Percentiles rank a stretch among this genome's conserved stretches.
phyloP scores from a whole-genome alignment of 495 filamentous ascomycete genomes.

The Pseudotulostoma volvatum region DNA sequence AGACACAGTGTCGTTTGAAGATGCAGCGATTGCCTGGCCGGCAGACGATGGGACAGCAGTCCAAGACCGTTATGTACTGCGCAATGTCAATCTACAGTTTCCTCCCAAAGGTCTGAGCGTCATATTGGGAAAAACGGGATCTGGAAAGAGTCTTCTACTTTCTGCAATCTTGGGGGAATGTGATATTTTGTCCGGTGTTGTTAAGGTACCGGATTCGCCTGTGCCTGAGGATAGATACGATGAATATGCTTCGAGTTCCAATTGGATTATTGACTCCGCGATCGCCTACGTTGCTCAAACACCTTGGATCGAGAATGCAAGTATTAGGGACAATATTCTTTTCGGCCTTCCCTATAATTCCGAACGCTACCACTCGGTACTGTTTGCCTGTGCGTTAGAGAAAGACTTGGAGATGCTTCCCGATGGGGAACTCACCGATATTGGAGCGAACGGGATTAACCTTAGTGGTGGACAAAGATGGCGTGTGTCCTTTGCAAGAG shows the following conservation, averaged over 20 bases:
- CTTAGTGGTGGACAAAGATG: constrained; percentile 72
- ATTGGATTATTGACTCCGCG: constrained; percentile 36
- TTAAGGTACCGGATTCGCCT: constrained; percentile 27
- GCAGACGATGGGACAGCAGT: constrained; percentile 29
- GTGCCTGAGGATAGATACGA: constrained; percentile 7
- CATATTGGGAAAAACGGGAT: constrained; percentile 38
- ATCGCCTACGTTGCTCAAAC: constrained; percentile 70
- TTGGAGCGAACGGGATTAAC: constrained; percentile 71
- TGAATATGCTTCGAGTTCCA: constrained; percentile 9
- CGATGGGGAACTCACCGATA: constrained; percentile 63
- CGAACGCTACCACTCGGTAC: constrained; percentile 44
- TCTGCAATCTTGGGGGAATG: constrained; percentile 46
- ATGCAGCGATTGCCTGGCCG: constrained; percentile 58
- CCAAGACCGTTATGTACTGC: constrained; percentile 36
- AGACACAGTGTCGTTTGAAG: constrained; percentile 35
- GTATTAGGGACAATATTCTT: constrained; percentile 56
- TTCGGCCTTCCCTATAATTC: constrained; percentile 53
- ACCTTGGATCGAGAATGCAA: constrained; percentile 77
- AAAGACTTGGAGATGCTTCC: constrained; percentile 60
- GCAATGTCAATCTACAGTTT: constrained; percentile 45
- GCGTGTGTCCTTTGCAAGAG: constrained; percentile 63
- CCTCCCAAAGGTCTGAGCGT: constrained; percentile 54
- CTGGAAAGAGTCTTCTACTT: constrained; percentile 48
- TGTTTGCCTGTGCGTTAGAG: constrained; percentile 51
- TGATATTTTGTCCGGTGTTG: constrained; percentile 29